A percentile compares a stretch with the other conserved stretches of the same genome.
Conservation (phyloP, 2,329 filamentous ascomycete genomes). For the Stachybotrys echinatus region DNA sequence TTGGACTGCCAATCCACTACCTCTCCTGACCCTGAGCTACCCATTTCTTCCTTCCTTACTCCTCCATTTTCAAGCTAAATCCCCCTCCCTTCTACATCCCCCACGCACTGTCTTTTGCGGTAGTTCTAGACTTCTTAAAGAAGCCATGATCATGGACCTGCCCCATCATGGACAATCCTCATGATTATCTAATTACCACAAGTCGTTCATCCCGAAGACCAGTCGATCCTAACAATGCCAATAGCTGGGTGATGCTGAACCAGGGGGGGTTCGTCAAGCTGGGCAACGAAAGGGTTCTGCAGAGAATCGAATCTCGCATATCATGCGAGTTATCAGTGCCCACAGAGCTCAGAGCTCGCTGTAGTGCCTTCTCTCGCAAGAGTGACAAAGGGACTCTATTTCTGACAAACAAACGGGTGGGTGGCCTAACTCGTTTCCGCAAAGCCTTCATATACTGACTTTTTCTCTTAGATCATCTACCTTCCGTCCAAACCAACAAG, state of each 20-base stretch:
- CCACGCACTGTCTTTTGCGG: neutral
- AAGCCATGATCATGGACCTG: constrained; percentile 23
- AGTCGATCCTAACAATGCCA: constrained; percentile 47
- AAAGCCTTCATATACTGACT: no score
- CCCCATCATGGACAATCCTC: constrained; percentile 34
- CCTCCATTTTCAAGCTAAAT: no score
- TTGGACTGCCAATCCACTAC: no score
- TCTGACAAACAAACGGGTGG: constrained; percentile 81
- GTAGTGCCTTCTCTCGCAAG: constrained; percentile 61
- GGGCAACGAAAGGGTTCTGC: constrained; percentile 75
- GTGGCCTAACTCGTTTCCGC: constrained; percentile 3
- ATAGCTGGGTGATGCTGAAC: constrained; percentile 88
- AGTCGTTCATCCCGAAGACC: constrained; percentile 24
- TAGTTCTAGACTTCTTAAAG: neutral
- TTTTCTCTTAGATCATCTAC: constrained; percentile 67
- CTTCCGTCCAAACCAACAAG: constrained; percentile 66
- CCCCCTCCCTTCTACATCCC: neutral
- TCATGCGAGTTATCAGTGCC: constrained; percentile 69
- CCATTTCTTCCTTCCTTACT: no score
- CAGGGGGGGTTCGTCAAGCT: constrained; percentile 76
- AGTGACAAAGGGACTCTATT: constrained; percentile 72
- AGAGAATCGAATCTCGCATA: constrained; percentile 75
- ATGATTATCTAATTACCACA: constrained; percentile 33
- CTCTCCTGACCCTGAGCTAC: no score
- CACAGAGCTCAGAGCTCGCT: constrained; percentile 54